phyloP scores from a whole-genome alignment of 2,329 filamentous ascomycete genomes.

The Albifimbria verrucaria region DNA sequence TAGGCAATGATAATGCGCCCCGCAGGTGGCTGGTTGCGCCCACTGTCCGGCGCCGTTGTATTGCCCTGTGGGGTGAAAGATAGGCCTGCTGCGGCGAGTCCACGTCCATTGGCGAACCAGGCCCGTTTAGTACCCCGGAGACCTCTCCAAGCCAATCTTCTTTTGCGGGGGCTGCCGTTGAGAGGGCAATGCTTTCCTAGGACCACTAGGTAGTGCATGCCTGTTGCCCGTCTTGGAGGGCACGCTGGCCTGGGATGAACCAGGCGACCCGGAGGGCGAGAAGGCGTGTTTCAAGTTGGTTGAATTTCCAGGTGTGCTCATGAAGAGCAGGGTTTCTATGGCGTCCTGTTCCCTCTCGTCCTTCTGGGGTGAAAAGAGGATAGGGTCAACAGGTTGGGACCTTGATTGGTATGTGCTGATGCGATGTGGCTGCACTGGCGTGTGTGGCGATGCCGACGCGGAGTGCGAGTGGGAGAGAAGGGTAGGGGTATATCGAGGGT shows the following conservation, averaged over 20 bases:
- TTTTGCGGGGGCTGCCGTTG: slow-evolving; percentile 40
- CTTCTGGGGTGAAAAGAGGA: slow-evolving; percentile 60
- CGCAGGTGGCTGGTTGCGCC: slow-evolving; percentile 34
- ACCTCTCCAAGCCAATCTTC: slow-evolving; percentile 46
- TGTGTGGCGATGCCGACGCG: slow-evolving; percentile 44
- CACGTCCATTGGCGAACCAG: slow-evolving; percentile 45
- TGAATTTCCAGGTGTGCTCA: slow-evolving; percentile 76
- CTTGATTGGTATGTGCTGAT: slow-evolving; percentile 24
- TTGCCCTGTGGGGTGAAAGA: slow-evolving; percentile 27
- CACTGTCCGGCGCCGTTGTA: slow-evolving; percentile 41
- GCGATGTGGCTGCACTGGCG: slow-evolving; percentile 34
- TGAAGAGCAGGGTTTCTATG: slow-evolving; percentile 74
- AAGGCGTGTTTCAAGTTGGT: slow-evolving; percentile 57
- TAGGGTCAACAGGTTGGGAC: slow-evolving; percentile 41
- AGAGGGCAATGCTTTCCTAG: slow-evolving; percentile 50
- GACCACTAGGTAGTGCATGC: slow-evolving; percentile 43
- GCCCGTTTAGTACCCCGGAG: slow-evolving; percentile 32
- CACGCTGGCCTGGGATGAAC: slow-evolving; percentile 14
- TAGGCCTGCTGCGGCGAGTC: slow-evolving; percentile 31
- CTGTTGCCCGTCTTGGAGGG: slow-evolving; percentile 16
- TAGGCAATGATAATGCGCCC: slow-evolving; percentile 45
- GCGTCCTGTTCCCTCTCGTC: slow-evolving; percentile 76
- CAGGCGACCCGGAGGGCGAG: slow-evolving; percentile 38
- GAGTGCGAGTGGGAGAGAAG: slow-evolving; percentile 41
- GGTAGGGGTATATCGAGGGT: slow-evolving; percentile 44